Percentiles rank a stretch among this genome's conserved stretches.
Conservation (phyloP, 2,329 filamentous ascomycete genomes). For the Fusarium pseudoanthophilum region DNA sequence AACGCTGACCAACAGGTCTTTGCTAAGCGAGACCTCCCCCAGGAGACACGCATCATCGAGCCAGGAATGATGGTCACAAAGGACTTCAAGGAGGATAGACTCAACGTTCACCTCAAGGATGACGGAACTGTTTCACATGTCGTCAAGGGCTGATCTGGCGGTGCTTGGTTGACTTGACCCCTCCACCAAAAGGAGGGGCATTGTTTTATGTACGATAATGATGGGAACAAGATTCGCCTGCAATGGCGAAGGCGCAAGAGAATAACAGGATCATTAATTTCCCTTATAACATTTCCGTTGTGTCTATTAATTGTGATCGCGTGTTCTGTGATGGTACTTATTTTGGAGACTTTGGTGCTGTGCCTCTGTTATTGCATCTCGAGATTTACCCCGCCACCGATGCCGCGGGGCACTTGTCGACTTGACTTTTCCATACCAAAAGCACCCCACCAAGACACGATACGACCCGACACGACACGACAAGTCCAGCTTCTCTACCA, state of each 20-base stretch:
- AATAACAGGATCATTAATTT: conserved; percentile 17
- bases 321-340: not conserved
- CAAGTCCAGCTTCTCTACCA: not conserved
- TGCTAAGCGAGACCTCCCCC: conserved; percentile 68
- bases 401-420: conserved; percentile 40
- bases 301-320: not conserved
- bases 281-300: not conserved
- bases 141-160: conserved; percentile 58
- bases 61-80: conserved; percentile 68
- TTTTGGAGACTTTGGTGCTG: not conserved
- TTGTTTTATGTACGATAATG: conserved; percentile 26
- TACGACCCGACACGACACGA: conserved; percentile 10
- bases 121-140: conserved; percentile 71
- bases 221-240: not conserved
- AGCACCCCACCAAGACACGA: conserved; percentile 38
- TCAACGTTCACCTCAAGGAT: conserved; percentile 70
- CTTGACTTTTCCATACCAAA: conserved; percentile 42
- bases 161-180: not conserved
- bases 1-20: conserved; percentile 59
- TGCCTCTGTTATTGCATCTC: conserved; percentile 44
- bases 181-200: not conserved
- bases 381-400: conserved; percentile 46
- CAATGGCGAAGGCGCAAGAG: conserved; percentile 7
- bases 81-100: conserved; percentile 63
- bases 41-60: conserved; percentile 65